These are phyloP conservation scores for Cyberlindnera japonica DNA, from an alignment of 805 yeast genomes.

Conservation along the genomic window DNA sequence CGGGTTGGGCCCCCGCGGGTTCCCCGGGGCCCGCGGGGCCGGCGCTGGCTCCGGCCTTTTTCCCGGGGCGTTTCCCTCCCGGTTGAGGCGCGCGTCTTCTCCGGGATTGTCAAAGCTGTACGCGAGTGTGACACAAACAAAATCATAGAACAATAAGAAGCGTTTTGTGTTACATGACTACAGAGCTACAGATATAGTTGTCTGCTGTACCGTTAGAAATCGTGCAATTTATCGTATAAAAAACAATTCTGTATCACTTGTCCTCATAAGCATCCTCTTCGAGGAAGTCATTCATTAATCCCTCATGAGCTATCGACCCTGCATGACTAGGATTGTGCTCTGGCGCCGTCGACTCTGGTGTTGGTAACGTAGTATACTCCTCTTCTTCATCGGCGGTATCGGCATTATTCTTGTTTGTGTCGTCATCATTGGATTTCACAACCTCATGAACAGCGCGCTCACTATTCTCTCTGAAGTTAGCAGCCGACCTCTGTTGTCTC, in stretches of 20 bases:
- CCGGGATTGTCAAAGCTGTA: too few relatives aligned
- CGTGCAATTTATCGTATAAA: not conserved
- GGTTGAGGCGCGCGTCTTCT: too few relatives aligned
- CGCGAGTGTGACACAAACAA: not conserved
- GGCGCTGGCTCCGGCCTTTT: too few relatives aligned
- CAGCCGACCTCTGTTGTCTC: conserved; percentile 4
- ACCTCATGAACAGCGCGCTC: not conserved
- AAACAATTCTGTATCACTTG: not conserved
- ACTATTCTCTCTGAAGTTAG: not conserved
- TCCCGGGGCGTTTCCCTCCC: too few relatives aligned
- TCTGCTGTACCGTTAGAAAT: not conserved
- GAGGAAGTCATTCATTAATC: not conserved
- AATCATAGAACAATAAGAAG: not conserved
- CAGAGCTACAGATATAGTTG: not conserved
- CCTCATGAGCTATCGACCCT: conserved; percentile 1
- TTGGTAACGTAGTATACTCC: conserved; percentile 23
- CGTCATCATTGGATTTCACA: not conserved
- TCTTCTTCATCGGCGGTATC: conserved; percentile 6
- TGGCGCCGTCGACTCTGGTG: conserved; percentile 27
- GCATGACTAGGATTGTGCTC: conserved; percentile 5
- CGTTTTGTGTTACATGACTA: not conserved
- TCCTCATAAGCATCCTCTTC: conserved; percentile 3
- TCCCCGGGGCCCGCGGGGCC: not conserved
- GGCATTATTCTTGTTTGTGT: not conserved
- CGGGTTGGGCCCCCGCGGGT: too few relatives aligned